phyloP scores from a whole-genome alignment of 2,329 filamentous ascomycete genomes.

The Simplicillium aogashimaense region DNA sequence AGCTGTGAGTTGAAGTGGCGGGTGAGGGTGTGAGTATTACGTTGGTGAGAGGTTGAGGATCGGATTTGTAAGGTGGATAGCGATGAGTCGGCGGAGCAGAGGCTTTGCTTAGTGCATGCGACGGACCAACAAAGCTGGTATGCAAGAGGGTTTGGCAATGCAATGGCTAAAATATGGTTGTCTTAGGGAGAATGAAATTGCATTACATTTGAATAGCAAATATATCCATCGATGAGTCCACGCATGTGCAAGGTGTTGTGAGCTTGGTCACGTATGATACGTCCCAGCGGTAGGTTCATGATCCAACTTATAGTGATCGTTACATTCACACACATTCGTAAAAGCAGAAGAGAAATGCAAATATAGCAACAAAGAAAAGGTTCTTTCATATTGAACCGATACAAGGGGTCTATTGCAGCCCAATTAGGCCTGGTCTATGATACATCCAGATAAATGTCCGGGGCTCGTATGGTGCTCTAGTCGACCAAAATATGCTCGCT shows the following conservation, averaged over 20 bases:
- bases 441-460: slow-evolving; percentile 6
- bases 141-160: no score
- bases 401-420: slow-evolving; percentile 8
- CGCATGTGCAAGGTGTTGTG: no score
- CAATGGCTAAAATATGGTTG: no score
- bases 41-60: neutral
- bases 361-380: no score
- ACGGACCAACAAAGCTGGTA: neutral
- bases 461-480: slow-evolving; percentile 4
- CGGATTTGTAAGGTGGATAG: neutral
- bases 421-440: slow-evolving; percentile 7
- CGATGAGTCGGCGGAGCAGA: neutral
- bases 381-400: slow-evolving; percentile 1
- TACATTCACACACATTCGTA: no score
- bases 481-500: slow-evolving; percentile 4
- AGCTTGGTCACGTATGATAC: no score
- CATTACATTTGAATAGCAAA: no score
- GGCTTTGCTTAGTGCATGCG: neutral
- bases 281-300: no score
- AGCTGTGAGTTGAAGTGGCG: neutral
- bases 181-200: no score
- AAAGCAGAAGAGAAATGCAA: no score
- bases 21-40: neutral
- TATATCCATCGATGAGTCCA: no score
- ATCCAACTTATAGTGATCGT: no score